A percentile compares a stretch with the other conserved stretches of the same genome.
phyloP scores from a whole-genome alignment of 257 asterid genomes.

The Solanum neorickii region DNA sequence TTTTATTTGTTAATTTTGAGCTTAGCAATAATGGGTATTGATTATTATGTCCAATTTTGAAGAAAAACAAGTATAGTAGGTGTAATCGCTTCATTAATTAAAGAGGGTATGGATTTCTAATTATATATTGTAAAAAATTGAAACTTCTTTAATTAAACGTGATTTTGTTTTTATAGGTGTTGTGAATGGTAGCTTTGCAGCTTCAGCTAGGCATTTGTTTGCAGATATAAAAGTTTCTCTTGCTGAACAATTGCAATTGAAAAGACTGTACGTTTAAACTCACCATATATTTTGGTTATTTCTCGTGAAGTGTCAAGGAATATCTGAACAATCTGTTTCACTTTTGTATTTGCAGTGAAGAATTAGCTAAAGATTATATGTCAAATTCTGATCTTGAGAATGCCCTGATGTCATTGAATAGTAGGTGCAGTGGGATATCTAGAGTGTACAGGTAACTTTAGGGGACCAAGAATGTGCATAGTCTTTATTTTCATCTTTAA shows the following conservation, averaged over 20 bases:
- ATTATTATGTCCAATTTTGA: neutral
- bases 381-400: slow-evolving; percentile 75
- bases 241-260: slow-evolving; percentile 41
- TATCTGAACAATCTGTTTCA: neutral
- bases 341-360: slow-evolving; percentile 32
- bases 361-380: slow-evolving; percentile 81
- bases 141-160: neutral
- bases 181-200: slow-evolving; percentile 18
- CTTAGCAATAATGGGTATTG: neutral
- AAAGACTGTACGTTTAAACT: slow-evolving; percentile 42
- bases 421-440: slow-evolving; percentile 63
- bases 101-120: neutral
- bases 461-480: neutral
- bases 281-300: neutral
- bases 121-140: neutral
- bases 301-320: too few species aligned
- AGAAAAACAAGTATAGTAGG: neutral
- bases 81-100: neutral
- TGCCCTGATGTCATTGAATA: slow-evolving; percentile 53
- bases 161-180: slow-evolving; percentile 12
- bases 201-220: slow-evolving; percentile 39
- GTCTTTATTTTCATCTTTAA: neutral
- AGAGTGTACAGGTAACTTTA: slow-evolving; percentile 68
- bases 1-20: neutral
- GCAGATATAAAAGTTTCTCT: slow-evolving; percentile 4